These are phyloP conservation scores for Aquilaria agallochum DNA, from an alignment of 441 rosid genomes.

Conservation along the genomic window DNA sequence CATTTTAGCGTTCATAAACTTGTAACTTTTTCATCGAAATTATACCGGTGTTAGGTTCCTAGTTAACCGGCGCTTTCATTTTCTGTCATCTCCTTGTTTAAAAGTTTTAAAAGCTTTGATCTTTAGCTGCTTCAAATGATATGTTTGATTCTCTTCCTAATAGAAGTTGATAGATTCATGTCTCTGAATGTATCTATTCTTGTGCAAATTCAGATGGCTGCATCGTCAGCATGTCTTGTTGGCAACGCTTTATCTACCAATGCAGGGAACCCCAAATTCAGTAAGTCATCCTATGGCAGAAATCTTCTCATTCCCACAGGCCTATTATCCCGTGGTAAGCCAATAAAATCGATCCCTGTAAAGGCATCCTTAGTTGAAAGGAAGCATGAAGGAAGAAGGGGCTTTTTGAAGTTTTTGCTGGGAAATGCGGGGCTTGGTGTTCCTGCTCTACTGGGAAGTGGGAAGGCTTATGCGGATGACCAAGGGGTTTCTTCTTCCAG, in stretches of 20 bases:
- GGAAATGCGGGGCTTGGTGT: constrained; percentile 62
- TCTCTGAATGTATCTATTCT: background rate
- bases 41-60: no score
- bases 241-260: constrained; percentile 46
- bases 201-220: constrained; percentile 47
- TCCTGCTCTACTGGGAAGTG: constrained; percentile 51
- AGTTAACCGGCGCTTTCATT: no score
- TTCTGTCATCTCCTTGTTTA: no score
- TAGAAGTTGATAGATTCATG: no score
- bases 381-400: constrained; percentile 53
- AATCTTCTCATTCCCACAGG: constrained; percentile 31
- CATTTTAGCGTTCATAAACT: no score
- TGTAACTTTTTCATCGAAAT: no score
- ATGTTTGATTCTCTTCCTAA: no score
- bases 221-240: constrained; percentile 66
- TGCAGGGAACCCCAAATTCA: constrained; percentile 31
- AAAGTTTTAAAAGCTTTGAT: no score
- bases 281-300: constrained; percentile 38
- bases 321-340: constrained; percentile 28
- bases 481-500: constrained; percentile 95
- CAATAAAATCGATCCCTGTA: constrained; percentile 28
- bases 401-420: constrained; percentile 56
- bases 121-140: no score
- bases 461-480: constrained; percentile 75
- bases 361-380: constrained; percentile 52